phyloP scores from a whole-genome alignment of 306 rosid species.

The Prosopis cineraria region DNA sequence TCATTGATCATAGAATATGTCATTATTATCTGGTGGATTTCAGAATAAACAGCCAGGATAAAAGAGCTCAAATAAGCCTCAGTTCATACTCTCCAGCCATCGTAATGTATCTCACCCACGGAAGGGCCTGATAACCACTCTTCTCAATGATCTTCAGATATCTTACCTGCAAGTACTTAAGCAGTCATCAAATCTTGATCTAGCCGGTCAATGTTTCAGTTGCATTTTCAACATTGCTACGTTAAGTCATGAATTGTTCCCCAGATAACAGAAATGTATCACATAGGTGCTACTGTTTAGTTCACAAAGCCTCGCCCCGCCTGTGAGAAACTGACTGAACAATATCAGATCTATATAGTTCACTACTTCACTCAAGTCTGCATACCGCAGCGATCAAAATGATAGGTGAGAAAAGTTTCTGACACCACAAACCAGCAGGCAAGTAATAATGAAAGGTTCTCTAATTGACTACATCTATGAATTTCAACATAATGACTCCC shows the following conservation, averaged over 20 bases:
- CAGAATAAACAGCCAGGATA: constrained; percentile 29
- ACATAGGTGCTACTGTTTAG: neutral
- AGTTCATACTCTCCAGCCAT: constrained; percentile 99
- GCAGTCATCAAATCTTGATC: constrained; percentile 18
- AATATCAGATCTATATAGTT: neutral
- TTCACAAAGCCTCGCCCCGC: constrained; percentile 13
- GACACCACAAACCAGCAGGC: constrained; percentile 4
- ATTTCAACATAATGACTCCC: neutral
- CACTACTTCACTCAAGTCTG: neutral
- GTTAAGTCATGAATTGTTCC: constrained; percentile 1
- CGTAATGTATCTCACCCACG: constrained; percentile 99
- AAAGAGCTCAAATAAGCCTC: constrained; percentile 66
- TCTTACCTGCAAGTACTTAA: constrained; percentile 71
- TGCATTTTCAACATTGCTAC: neutral
- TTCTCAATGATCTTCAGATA: constrained; percentile 98
- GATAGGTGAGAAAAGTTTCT: constrained; percentile 16
- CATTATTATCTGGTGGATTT: constrained; percentile 32
- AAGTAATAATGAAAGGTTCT: neutral
- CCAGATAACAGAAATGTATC: neutral
- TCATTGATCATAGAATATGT: constrained; percentile 31
- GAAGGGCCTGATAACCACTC: constrained; percentile 99
- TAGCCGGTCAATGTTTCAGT: constrained; percentile 9
- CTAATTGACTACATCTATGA: neutral
- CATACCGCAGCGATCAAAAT: neutral
- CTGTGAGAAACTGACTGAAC: constrained; percentile 17